Percentiles rank a stretch among this genome's conserved stretches.
These are phyloP conservation scores for Fusarium sp. DNA, from an alignment of 2,329 filamentous ascomycete species.

Conservation along the genomic window DNA sequence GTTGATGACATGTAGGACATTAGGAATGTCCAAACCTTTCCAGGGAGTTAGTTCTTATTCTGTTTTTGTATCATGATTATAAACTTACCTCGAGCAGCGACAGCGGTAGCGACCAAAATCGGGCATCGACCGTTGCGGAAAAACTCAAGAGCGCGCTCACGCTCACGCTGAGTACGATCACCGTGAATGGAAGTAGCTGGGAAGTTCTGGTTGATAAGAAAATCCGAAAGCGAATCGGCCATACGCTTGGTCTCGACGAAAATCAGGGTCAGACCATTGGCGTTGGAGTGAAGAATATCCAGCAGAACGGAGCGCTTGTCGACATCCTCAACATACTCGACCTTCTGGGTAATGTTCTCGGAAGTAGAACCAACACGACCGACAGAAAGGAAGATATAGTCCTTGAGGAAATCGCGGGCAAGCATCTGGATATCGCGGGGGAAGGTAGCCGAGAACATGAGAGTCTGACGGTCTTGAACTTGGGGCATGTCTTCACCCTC, in stretches of 20 bases:
- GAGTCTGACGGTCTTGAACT: conserved; percentile 86
- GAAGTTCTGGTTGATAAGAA: conserved; percentile 98
- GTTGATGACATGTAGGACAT: conserved; percentile 97
- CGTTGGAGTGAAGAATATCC: conserved; percentile 96
- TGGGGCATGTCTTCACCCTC: conserved; percentile 97
- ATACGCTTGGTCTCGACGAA: conserved; percentile 99
- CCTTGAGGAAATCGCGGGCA: conserved; percentile 97
- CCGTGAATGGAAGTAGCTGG: conserved; percentile 98
- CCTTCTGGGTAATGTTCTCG: conserved; percentile 99
- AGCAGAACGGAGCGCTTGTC: conserved; percentile 98
- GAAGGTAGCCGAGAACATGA: conserved; percentile 99
- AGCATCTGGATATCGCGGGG: conserved; percentile 99
- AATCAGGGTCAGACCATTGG: conserved; percentile 87
- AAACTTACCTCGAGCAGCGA: conserved; percentile 71
- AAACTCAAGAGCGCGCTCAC: conserved; percentile 96
- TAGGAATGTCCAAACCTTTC: conserved; percentile 85
- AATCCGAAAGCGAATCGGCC: conserved; percentile 97
- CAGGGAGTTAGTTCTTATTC: background rate
- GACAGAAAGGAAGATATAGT: conserved; percentile 98
- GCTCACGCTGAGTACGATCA: conserved; percentile 97
- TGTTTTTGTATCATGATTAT: background rate
- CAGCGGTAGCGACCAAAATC: conserved; percentile 95
- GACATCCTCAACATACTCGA: conserved; percentile 94
- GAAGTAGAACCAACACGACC: conserved; percentile 98
- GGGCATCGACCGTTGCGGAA: conserved; percentile 96